Base-by-base conservation (phyloP, 176 grass and related monocot genomes). In the Thalia dealbata region DNA sequence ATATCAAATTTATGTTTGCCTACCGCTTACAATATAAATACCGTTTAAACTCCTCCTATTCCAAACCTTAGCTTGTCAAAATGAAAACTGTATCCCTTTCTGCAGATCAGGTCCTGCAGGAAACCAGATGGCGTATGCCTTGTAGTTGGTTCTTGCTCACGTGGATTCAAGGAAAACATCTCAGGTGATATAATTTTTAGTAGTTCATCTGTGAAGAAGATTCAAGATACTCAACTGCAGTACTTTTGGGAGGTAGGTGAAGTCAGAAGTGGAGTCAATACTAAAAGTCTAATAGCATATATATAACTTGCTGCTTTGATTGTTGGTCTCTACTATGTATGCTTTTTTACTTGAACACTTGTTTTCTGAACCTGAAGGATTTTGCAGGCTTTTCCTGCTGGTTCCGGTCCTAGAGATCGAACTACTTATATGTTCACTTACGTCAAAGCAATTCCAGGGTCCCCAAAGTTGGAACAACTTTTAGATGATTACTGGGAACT, bases 391-490 rank as follows among this genome's bases (percentile, higher is more conserved):
- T 97, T 97, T 88, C 93, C 93, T 71, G 81, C 93, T 62, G 93
- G 93, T 77, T 90, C 93, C 80, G 87, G 82, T 80, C 86, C 84
- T 3, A 83, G 52, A 61, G 93, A 97, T 75, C 82, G 93, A 12
- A 97, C 93, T 21, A 88, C 89, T 50, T 97, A 97, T 81, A 90
- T 97, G 93, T 97, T 97, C 82, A 97, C 93, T 81, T 97, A 97
- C 52, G 80, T 92, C 79, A 85, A 92, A 79, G 79, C 89, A 38
- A 77, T 84, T 81, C 78, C 63, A 67, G 89, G 82, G 11, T 83
- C 82, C 21, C 93, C 89, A 60, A 85, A 83, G 66, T 79, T 97
- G 63, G 93, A 97, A 82, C 80, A 97, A 61, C 89, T 97, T 70
- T 67, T 97, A 79, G 93, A 97, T 64, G 79, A 86, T 10, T 97